Evolutionary conservation across 2,329 filamentous ascomycete genomes (phyloP).

Genomic region (Tolypocladium cylindrosporum): DNA sequence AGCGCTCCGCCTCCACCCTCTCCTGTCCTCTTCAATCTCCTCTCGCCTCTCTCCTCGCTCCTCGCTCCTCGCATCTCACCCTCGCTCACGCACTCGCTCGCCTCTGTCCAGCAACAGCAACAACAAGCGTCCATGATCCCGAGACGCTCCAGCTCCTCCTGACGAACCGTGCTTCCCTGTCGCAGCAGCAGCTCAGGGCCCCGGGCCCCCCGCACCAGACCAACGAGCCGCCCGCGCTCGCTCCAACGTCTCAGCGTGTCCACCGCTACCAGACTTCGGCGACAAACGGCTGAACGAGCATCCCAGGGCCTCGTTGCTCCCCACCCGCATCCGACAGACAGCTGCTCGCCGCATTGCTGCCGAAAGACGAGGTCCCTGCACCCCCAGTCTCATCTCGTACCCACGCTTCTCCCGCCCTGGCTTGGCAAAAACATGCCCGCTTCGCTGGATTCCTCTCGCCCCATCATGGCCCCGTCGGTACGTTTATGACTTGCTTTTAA

Average conservation of each 20-base stretch:
- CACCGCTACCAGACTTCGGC: neutral
- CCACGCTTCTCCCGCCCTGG: neutral
- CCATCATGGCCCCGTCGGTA: constrained; percentile 55
- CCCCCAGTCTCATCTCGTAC: neutral
- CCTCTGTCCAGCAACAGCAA: neutral
- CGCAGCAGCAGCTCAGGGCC: neutral
- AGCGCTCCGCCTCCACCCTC: constrained; percentile 1
- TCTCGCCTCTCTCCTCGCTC: neutral
- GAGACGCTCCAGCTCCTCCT: neutral
- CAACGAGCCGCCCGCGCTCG: neutral
- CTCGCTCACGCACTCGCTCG: neutral
- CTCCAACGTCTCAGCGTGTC: neutral
- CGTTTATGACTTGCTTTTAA: constrained; percentile 19
- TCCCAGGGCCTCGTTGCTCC: neutral
- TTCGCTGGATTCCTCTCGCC: constrained; percentile 50
- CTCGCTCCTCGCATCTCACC: neutral
- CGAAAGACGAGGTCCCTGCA: neutral
- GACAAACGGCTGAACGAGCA: neutral
- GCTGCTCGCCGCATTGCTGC: neutral
- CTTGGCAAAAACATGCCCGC: constrained; percentile 34
- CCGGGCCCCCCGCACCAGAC: neutral
- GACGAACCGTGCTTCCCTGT: neutral
- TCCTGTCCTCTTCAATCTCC: neutral
- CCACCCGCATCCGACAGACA: neutral
- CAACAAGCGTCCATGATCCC: no score